Evolutionary conservation across 2,329 filamentous ascomycete species (phyloP).

Genomic region (Claviceps africana): DNA sequence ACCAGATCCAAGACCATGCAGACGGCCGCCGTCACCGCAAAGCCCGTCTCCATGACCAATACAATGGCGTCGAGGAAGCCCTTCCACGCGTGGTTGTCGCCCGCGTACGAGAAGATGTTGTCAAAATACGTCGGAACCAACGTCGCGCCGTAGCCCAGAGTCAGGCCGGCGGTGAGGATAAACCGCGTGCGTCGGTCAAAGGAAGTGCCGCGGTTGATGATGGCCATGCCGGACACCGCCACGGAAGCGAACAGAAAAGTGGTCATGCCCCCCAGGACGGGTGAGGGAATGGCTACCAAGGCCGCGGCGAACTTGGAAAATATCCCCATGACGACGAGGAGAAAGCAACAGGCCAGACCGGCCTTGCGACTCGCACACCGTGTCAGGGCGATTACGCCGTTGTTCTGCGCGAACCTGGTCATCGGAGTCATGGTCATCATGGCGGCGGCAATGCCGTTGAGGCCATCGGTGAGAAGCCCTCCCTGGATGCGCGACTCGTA

Average conservation of each 20-base stretch:
- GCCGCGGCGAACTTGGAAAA: slow-evolving; percentile 75
- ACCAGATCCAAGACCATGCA: slow-evolving; percentile 60
- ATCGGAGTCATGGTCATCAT: slow-evolving; percentile 71
- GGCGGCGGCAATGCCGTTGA: slow-evolving; percentile 61
- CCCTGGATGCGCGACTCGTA: slow-evolving; percentile 71
- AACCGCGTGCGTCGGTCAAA: slow-evolving; percentile 74
- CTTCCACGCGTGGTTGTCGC: slow-evolving; percentile 49
- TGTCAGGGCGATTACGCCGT: slow-evolving; percentile 70
- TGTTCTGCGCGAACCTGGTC: slow-evolving; percentile 72
- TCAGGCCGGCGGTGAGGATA: slow-evolving; percentile 61
- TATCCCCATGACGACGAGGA: slow-evolving; percentile 67
- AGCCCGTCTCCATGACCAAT: slow-evolving; percentile 61
- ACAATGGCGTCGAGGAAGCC: slow-evolving; percentile 66
- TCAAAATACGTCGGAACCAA: slow-evolving; percentile 53
- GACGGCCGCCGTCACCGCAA: slow-evolving; percentile 60
- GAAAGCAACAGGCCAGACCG: slow-evolving; percentile 63
- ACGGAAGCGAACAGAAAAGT: slow-evolving; percentile 52
- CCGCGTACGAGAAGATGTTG: slow-evolving; percentile 58
- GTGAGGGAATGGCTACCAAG: slow-evolving; percentile 41
- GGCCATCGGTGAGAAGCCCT: slow-evolving; percentile 61
- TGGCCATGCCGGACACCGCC: slow-evolving; percentile 62
- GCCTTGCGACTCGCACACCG: slow-evolving; percentile 69
- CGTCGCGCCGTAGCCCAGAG: slow-evolving; percentile 59
- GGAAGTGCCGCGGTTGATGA: slow-evolving; percentile 52
- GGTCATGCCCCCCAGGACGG: slow-evolving; percentile 46